Evolutionary conservation across 805 yeast genomes (phyloP).

Genomic region (Candida tallmaniae): DNA sequence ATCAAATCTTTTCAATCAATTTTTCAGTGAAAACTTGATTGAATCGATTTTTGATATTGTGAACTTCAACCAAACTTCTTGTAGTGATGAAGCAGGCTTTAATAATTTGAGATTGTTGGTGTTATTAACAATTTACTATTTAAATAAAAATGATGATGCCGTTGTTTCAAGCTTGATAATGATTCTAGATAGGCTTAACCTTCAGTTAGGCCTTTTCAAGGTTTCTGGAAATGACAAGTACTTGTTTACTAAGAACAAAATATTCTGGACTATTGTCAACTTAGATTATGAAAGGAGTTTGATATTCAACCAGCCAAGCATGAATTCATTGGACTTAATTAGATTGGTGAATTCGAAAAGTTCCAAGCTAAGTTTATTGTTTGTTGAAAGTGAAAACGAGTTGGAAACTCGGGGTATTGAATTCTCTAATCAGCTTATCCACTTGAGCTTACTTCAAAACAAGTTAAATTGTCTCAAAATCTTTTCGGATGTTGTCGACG

Average conservation of each 20-base stretch:
- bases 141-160: slow-evolving; percentile 23
- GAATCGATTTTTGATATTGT: slow-evolving; percentile 31
- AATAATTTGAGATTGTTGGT: slow-evolving; percentile 27
- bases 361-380: slow-evolving; percentile 2
- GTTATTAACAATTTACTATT: slow-evolving; percentile 27
- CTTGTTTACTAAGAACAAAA: slow-evolving; percentile 9
- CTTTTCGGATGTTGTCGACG: background rate
- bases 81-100: slow-evolving; percentile 17
- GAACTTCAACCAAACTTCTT: slow-evolving; percentile 20
- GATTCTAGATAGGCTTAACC: slow-evolving; percentile 24
- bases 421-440: slow-evolving; percentile 20
- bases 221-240: slow-evolving; percentile 4
- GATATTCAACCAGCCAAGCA: slow-evolving; percentile 31
- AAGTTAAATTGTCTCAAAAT: slow-evolving; percentile 15
- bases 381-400: background rate
- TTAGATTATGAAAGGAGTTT: slow-evolving; percentile 36
- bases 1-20: slow-evolving; percentile 18
- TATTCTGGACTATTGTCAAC: slow-evolving; percentile 36
- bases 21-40: slow-evolving; percentile 29
- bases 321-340: slow-evolving; percentile 18
- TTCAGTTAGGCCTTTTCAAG: slow-evolving; percentile 19
- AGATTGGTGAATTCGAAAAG: slow-evolving; percentile 1
- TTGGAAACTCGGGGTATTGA: background rate
- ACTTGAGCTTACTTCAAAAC: slow-evolving; percentile 18
- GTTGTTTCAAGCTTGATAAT: slow-evolving; percentile 34